These are phyloP conservation scores for Paraphoma sp. DNA, from an alignment of 2,329 filamentous ascomycete species.

Conservation along the genomic window DNA sequence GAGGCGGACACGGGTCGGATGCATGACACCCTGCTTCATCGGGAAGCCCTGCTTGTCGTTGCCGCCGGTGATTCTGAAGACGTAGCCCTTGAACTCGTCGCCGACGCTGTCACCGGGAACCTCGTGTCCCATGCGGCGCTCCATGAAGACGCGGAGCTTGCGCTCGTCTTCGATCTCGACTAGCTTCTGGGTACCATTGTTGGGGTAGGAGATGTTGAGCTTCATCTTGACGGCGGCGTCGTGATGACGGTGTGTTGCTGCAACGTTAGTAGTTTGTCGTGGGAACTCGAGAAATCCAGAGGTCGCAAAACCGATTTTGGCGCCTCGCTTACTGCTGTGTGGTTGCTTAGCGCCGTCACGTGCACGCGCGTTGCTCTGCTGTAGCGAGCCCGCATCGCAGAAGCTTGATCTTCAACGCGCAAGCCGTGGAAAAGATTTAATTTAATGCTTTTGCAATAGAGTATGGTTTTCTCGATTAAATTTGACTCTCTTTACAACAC, in stretches of 20 bases:
- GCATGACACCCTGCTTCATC: slow-evolving; percentile 99
- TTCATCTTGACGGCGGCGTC: slow-evolving; percentile 66
- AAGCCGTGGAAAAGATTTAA: too few species aligned
- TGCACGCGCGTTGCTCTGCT: too few species aligned
- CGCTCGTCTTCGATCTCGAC: slow-evolving; percentile 99
- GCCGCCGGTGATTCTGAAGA: slow-evolving; percentile 98
- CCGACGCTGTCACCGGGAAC: slow-evolving; percentile 93
- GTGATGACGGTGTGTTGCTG: slow-evolving; percentile 40
- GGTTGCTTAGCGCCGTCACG: neutral
- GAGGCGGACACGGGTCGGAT: slow-evolving; percentile 97
- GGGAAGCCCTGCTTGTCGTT: slow-evolving; percentile 99
- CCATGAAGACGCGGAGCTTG: slow-evolving; percentile 98
- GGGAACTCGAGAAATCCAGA: slow-evolving; percentile 13
- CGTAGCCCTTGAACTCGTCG: slow-evolving; percentile 99
- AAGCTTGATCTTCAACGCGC: too few species aligned
- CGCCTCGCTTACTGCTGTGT: neutral
- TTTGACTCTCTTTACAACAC: too few species aligned
- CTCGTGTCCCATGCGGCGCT: slow-evolving; percentile 95
- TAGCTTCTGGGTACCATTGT: slow-evolving; percentile 99
- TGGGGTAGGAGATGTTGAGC: slow-evolving; percentile 86
- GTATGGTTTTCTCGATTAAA: too few species aligned
- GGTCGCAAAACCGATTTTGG: slow-evolving; percentile 2
- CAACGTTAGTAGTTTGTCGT: slow-evolving; percentile 47
- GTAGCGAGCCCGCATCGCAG: too few species aligned
- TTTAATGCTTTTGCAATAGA: too few species aligned